Percentiles rank a stretch among this genome's conserved stretches.
Evolutionary conservation across 2,329 filamentous ascomycete genomes (phyloP).

Genomic region (Peltaster fructicola): DNA sequence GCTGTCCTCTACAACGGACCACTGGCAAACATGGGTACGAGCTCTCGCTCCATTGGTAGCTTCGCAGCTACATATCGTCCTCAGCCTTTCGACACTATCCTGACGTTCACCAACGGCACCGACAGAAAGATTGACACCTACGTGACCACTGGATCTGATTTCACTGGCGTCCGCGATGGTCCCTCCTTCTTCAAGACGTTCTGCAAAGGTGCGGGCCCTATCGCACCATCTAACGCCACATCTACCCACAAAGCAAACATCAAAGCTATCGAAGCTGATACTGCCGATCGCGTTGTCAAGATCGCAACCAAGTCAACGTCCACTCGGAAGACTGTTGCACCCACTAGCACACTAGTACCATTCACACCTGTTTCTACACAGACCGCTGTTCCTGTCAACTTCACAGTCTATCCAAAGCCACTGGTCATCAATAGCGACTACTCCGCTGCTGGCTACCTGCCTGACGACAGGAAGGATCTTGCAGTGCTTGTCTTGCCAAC

Average conservation of each 20-base stretch:
- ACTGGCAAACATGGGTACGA: no score
- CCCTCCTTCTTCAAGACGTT: conserved; percentile 24
- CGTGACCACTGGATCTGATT: conserved; percentile 9
- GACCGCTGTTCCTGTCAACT: neutral
- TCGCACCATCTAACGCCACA: neutral
- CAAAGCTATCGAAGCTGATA: no score
- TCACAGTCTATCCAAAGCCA: conserved; percentile 2
- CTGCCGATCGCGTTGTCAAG: no score
- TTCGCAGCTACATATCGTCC: conserved; percentile 2
- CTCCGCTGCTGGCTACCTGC: conserved; percentile 27
- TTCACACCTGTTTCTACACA: conserved; percentile 7
- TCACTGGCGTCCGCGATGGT: conserved; percentile 22
- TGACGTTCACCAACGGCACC: conserved; percentile 21
- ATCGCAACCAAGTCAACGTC: no score
- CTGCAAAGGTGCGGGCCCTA: conserved; percentile 7
- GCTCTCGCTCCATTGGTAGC: no score
- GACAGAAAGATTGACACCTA: conserved; percentile 15
- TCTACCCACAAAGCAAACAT: no score
- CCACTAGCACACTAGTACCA: no score
- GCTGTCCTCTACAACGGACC: conserved; percentile 18
- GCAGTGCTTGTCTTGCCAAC: conserved; percentile 29
- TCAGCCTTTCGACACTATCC: conserved; percentile 8
- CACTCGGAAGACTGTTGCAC: no score
- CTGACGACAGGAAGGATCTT: conserved; percentile 26
- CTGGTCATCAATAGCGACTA: conserved; percentile 2